Conservation (phyloP, 176 grass and related monocot species). For the Canna indica region DNA sequence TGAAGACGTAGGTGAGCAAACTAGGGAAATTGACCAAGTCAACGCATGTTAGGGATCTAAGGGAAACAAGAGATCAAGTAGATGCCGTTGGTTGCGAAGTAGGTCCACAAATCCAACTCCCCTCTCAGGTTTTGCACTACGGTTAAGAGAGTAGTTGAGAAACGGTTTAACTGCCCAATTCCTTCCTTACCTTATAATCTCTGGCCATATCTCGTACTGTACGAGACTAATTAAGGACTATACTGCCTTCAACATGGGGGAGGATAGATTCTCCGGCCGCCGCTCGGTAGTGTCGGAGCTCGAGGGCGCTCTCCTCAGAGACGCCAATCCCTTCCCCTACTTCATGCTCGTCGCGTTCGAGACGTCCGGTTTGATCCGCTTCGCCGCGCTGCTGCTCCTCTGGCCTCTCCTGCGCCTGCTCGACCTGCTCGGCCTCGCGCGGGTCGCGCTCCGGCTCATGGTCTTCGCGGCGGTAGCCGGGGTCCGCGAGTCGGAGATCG, state of each 20-base stretch:
- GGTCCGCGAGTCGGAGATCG: slow-evolving; percentile 37
- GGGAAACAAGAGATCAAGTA: too few relatives aligned
- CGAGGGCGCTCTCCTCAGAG: slow-evolving; percentile 54
- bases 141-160: not conserved
- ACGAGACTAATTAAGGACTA: too few relatives aligned
- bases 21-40: too few relatives aligned
- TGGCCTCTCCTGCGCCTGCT: slow-evolving; percentile 47
- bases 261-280: not conserved
- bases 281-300: slow-evolving; percentile 50
- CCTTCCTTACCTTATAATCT: not conserved
- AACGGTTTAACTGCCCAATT: not conserved
- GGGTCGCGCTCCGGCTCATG: slow-evolving; percentile 29
- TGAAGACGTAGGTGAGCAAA: too few relatives aligned
- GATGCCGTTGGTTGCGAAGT: not conserved
- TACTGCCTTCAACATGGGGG: too few relatives aligned
- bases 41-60: too few relatives aligned
- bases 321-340: slow-evolving; percentile 45
- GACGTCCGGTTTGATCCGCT: slow-evolving; percentile 42
- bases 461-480: slow-evolving; percentile 37
- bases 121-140: not conserved
- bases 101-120: not conserved
- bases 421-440: not conserved
- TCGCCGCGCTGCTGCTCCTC: slow-evolving; percentile 49
- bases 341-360: slow-evolving; percentile 91
- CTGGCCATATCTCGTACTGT: slow-evolving; percentile 1